phyloP scores from a whole-genome alignment of 2,329 filamentous ascomycete genomes.

The Trichoderma asperellum region DNA sequence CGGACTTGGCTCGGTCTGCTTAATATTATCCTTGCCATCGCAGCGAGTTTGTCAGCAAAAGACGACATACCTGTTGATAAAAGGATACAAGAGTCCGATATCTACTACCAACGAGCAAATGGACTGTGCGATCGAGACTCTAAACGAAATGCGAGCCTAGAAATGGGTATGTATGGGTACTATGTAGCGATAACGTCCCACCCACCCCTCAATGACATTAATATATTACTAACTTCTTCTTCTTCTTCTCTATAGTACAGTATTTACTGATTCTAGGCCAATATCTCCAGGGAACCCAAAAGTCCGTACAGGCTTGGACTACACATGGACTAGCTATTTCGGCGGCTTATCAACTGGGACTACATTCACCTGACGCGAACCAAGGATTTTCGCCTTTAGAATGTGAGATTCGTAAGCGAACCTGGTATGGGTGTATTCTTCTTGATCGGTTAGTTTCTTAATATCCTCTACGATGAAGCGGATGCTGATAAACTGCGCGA shows the following conservation, averaged over 20 bases:
- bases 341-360: neutral
- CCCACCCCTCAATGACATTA: too few species aligned
- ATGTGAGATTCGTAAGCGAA: neutral
- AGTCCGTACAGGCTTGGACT: neutral
- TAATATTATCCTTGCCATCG: neutral
- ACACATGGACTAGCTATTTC: neutral
- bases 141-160: neutral
- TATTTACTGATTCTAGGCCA: neutral
- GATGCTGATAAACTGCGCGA: neutral
- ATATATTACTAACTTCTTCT: neutral
- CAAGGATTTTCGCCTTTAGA: neutral
- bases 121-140: neutral
- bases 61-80: neutral
- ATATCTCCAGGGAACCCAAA: neutral
- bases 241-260: neutral
- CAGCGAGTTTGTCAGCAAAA: neutral
- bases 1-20: neutral
- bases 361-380: neutral
- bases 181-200: too few species aligned
- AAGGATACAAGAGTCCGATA: neutral
- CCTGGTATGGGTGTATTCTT: neutral
- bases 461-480: neutral
- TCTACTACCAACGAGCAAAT: neutral
- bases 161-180: neutral
- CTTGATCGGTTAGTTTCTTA: neutral